Evolutionary conservation across 768 basidiomycete genomes (phyloP).

Genomic region (Hericium rajendrae): DNA sequence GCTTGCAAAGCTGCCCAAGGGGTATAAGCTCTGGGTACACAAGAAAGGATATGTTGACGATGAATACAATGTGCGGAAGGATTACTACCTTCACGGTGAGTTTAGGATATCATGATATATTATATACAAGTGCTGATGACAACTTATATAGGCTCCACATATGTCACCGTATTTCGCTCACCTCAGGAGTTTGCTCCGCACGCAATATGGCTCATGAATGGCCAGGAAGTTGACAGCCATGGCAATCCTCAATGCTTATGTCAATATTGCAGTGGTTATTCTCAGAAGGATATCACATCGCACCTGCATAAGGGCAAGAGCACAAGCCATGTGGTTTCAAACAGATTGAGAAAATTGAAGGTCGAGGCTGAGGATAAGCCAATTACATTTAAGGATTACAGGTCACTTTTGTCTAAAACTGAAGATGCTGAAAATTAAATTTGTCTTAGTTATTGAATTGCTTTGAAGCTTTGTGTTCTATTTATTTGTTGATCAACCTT

Average conservation of each 20-base stretch:
- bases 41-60: not conserved
- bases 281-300: not conserved
- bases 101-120: not conserved
- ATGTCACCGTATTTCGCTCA: slow-evolving; percentile 2
- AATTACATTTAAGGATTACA: not conserved
- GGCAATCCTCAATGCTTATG: not conserved
- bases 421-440: not conserved
- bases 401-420: not conserved
- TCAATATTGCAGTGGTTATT: not conserved
- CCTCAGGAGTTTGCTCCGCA: slow-evolving; percentile 12
- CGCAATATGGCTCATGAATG: slow-evolving; percentile 11
- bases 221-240: not conserved
- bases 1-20: not conserved
- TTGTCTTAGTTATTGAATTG: not conserved
- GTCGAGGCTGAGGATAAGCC: not conserved
- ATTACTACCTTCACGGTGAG: slow-evolving; percentile 5
- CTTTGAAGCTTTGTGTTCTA: not conserved
- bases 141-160: not conserved
- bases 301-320: not conserved
- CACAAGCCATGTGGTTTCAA: not conserved
- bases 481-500: not conserved
- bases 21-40: slow-evolving; percentile 9
- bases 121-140: not conserved
- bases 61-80: slow-evolving; percentile 4
- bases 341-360: not conserved